Base-by-base conservation (phyloP, 352 stramenopile genomes). In the Thraustotheca clavata region DNA sequence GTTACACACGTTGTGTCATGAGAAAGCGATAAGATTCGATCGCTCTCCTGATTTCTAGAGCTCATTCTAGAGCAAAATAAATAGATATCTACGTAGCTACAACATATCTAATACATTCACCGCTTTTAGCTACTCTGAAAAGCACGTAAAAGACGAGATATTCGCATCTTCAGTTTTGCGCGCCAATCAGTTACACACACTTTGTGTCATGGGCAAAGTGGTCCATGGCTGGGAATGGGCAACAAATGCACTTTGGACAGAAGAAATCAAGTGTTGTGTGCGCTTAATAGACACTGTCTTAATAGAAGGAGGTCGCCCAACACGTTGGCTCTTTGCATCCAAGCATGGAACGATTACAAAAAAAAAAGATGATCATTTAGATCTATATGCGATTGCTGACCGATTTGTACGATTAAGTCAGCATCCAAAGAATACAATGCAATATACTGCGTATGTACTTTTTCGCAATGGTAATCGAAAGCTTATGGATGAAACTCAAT, bases 251-350 rank as follows among this genome's bases (percentile, higher is more conserved):
- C 72, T 85, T 5, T 74, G 67, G 50, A 59, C 41, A 18, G 59
- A 77, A 9, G 43, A 63, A 24, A 22, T 41, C 16, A 65, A 72
- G 49, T 79, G 75, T 26, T 11, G 29, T n/a, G 65, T 83, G 14
- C 70, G 50, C 32, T 73, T 80, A 60, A 35, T 62, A 9, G 77
- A 86, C 50, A 79, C 74, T 11, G 59, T 86, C 22, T 59, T 82
- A 0, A 27, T 59, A 48, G 26, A 67, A 69, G 31, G 27, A 1
- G 39, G 39, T 22, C 16, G 26, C 18, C 52, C 63, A 4, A 9
- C 20, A 24, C 24, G 70, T 29, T 86, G 76, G 76, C n/a, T 86
- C 11, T 79, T 80, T 59, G 82, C 73, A 8, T 66, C 74, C 1
- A 86, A 80, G 68, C 80, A 72, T 33, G 75, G 75, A 5, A 35